Base-by-base conservation (phyloP, 768 basidiomycete species). In the Hericium erinaceus region DNA sequence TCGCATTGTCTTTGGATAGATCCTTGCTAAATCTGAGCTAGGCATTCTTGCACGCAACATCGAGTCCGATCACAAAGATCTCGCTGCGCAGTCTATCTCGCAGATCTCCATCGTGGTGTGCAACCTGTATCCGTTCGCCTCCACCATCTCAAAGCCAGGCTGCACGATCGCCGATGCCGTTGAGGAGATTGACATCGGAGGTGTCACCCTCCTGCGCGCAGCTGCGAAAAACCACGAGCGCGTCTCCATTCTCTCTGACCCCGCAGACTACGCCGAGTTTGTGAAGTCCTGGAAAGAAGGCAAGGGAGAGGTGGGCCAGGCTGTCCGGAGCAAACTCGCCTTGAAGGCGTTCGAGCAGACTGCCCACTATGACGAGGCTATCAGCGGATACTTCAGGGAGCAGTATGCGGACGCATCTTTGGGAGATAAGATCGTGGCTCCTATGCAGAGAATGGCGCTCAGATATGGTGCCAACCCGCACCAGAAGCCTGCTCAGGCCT, bases 401-500 rank as follows among this genome's bases (percentile, higher is more conserved):
- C 87, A 97, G 70, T 98, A 98, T 70, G 92, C 92, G 0, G 88
- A 88, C 28, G 80, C 85, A n/a, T 90, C 88, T 59, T 71, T 84
- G 6, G 73, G 74, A 39, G 88, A 87, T 37, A 76, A 80, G 62
- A 71, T 84, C 44, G 85, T 80, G 10, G 85, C 78, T 2, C 78
- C 82, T 3, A 82, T 92, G 16, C 95, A 98, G 74, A 79, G 92
- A 58, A 79, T 95, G 67, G 76, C 89, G 1, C 74, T 99, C 61
- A 81, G 97, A 54, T 98, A 98, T 69, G 97, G 97, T 41, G 94
- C 93, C 4, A 99, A 99, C 72, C 97, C 97, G 3, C 97, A 99
- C 67, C 97, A 99, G 70, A 97, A 94, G 73, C 97, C 97, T 40
- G 95, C 97, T 0, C 94, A 98, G 70, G 95, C 97, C 0, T 98